Percentiles rank a stretch among this genome's conserved stretches.
phyloP scores from a whole-genome alignment of 129 eudicot species.

The Artemisia annua region DNA sequence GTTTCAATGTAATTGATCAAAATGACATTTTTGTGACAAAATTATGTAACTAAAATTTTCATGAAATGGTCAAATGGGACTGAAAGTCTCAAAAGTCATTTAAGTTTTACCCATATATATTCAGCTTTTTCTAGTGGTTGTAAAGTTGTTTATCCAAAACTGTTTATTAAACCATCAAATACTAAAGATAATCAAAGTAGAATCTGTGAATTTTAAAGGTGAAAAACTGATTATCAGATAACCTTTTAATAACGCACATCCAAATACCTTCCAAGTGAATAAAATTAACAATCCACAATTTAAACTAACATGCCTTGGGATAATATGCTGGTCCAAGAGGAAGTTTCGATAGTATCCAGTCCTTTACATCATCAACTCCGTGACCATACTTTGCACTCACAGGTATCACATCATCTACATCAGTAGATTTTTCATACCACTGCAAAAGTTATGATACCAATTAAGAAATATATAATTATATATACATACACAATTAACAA shows the following conservation, averaged over 20 bases:
- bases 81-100: not conserved
- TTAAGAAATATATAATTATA: no score
- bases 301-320: constrained; percentile 65
- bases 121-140: not conserved
- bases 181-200: not conserved
- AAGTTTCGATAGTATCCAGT: constrained; percentile 96
- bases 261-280: not conserved
- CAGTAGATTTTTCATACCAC: constrained; percentile 94
- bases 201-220: not conserved
- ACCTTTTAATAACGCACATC: not conserved
- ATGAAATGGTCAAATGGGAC: not conserved
- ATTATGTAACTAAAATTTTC: no score
- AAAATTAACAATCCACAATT: not conserved
- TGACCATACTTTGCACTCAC: constrained; percentile 99
- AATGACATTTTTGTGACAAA: not conserved
- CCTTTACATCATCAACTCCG: constrained; percentile 95
- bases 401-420: constrained; percentile 96
- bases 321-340: constrained; percentile 88
- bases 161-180: not conserved
- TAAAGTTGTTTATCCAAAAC: not conserved
- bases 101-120: no score
- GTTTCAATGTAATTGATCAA: not conserved
- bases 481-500: not conserved
- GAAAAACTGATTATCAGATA: not conserved
- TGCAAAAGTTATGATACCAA: constrained; percentile 39